Evolutionary conservation across 257 asterid genomes (phyloP).

Genomic region (Nicotiana noctiflora): DNA sequence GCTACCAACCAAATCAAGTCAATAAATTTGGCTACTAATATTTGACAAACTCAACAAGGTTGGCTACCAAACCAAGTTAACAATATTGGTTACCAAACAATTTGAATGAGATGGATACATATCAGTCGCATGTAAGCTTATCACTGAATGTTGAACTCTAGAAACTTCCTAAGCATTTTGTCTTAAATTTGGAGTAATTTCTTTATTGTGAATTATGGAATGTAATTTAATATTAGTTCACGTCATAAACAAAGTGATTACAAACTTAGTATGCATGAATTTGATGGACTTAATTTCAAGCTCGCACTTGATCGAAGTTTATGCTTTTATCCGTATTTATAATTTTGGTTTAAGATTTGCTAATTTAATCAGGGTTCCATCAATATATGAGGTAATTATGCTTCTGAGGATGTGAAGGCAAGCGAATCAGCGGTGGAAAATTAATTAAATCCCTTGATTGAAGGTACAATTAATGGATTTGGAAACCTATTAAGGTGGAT

Average conservation of each 20-base stretch:
- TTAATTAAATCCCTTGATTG: too few species aligned
- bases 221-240: not conserved
- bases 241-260: not conserved
- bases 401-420: too few species aligned
- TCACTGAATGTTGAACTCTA: not conserved
- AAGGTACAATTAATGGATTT: too few species aligned
- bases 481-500: too few species aligned
- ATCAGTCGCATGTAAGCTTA: conserved; percentile 79
- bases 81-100: too few species aligned
- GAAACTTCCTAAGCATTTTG: not conserved
- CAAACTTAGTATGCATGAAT: not conserved
- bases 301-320: not conserved
- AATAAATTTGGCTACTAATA: too few species aligned
- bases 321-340: not conserved
- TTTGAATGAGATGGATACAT: too few species aligned
- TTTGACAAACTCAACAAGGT: too few species aligned
- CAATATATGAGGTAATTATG: not conserved
- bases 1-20: too few species aligned
- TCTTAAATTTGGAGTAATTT: not conserved
- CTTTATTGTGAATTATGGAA: not conserved
- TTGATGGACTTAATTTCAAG: not conserved
- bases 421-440: too few species aligned
- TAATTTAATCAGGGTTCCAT: not conserved
- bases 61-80: too few species aligned
- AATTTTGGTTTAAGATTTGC: not conserved